Evolutionary conservation across 192 early-diverging fungal species (phyloP).

Genomic region (Linderina pennispora): DNA sequence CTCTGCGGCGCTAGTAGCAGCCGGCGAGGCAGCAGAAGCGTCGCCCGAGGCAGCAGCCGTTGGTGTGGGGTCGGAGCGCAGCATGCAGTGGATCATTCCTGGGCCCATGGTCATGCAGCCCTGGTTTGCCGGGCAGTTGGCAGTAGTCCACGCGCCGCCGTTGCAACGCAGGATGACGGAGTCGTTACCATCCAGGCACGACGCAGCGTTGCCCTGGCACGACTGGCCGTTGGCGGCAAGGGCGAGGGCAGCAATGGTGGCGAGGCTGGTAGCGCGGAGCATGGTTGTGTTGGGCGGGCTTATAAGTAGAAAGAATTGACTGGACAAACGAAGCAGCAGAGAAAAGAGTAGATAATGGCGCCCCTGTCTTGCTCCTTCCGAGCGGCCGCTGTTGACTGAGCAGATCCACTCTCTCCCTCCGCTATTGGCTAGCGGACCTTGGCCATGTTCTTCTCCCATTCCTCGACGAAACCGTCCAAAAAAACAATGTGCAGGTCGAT

Average conservation of each 20-base stretch:
- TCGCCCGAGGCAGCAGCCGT: neutral
- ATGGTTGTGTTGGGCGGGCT: slow-evolving; percentile 7
- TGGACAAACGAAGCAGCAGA: too few relatives aligned
- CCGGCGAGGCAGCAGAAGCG: neutral
- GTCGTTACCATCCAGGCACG: slow-evolving; percentile 17
- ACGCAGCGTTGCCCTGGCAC: slow-evolving; percentile 1
- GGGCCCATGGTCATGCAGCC: slow-evolving; percentile 44
- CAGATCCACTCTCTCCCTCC: too few relatives aligned
- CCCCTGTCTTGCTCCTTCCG: too few relatives aligned
- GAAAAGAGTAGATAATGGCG: too few relatives aligned
- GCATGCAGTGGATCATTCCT: slow-evolving; percentile 46
- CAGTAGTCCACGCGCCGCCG: slow-evolving; percentile 14
- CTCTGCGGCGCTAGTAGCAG: slow-evolving; percentile 4
- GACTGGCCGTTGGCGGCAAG: slow-evolving; percentile 11
- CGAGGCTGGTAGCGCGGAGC: slow-evolving; percentile 11
- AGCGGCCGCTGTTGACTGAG: too few relatives aligned
- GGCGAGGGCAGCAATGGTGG: slow-evolving; percentile 9
- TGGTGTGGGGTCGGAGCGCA: slow-evolving; percentile 9
- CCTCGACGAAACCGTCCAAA: too few relatives aligned
- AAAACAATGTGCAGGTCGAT: too few relatives aligned
- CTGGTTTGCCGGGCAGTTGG: slow-evolving; percentile 9
- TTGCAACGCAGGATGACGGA: slow-evolving; percentile 19
- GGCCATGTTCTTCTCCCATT: too few relatives aligned
- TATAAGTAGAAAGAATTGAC: neutral
- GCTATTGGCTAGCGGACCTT: too few relatives aligned